Evolutionary conservation across 2,329 filamentous ascomycete species (phyloP), one percentile per base, ranked within the genome.

Genomic region (Didymella keratinophila): DNA sequence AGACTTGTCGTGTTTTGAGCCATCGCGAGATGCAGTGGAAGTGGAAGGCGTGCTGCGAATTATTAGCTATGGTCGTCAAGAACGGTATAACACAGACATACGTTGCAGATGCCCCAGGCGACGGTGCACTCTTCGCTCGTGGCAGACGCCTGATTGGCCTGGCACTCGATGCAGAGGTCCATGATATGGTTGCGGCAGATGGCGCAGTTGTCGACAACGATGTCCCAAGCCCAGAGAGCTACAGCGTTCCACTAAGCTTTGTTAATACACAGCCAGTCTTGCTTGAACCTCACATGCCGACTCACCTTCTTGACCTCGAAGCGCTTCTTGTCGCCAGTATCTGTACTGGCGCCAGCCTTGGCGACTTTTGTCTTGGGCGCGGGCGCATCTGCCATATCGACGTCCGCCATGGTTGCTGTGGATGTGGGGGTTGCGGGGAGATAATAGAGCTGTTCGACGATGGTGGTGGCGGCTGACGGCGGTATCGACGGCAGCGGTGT

Each of bases 181-280:
- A 99, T 99, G 79, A 99, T 99, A 78, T 99, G 95, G 78, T 99
- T 99, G 76, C 95, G 87, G 84, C 95, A 99, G 76, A 99, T 99
- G 71, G 95, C 95, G 77, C 95, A 99, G 85, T 99, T 99, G 81
- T 99, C 95, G 61, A 99, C 95, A 30, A 98, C 93, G 59, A 99
- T 99, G 76, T 99, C 95, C 95, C 95, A 99, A 0, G 95, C 95
- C 95, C 95, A 99, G 2, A 99, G 85, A 39, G 95, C 93, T 50
- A 99, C 95, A 0, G 95, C 95, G 72, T 98, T 98, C 95, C 95
- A 99, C 94, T 97, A 72, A 42, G 63, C 49, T 3, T 20, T 42
- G 66, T 70, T 66, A 69, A 64, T 43, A 58, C n/a, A 25, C 57
- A 55, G 36, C 47, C 46, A 53, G 8, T 48, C 37, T 8, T 37